Conservation (phyloP, 2,329 filamentous ascomycete genomes). For the Sphaerulina vaccinii region DNA sequence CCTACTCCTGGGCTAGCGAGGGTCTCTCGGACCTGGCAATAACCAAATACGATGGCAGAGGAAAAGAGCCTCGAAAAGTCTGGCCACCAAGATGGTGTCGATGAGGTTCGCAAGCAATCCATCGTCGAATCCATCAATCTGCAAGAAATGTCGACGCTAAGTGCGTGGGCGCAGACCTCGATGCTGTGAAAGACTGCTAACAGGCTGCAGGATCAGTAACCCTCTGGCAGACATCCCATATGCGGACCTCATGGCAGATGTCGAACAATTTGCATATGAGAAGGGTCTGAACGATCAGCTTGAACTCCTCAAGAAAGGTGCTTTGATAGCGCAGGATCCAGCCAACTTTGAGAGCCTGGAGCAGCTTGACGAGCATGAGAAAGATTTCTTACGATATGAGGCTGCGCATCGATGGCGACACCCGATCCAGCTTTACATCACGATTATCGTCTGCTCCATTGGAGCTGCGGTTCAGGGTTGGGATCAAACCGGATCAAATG, state of each 20-base stretch:
- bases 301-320: constrained; percentile 48
- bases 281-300: constrained; percentile 44
- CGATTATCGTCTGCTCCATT: constrained; percentile 53
- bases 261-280: constrained; percentile 55
- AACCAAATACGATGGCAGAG: constrained; percentile 2
- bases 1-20: not conserved
- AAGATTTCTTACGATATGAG: constrained; percentile 46
- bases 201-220: constrained; percentile 46
- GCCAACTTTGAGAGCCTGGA: constrained; percentile 46
- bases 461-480: constrained; percentile 52
- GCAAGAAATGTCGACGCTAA: constrained; percentile 30
- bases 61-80: constrained; percentile 8
- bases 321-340: constrained; percentile 52
- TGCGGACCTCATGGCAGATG: constrained; percentile 53
- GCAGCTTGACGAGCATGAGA: constrained; percentile 45
- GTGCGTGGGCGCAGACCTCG: constrained; percentile 8
- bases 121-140: constrained; percentile 25
- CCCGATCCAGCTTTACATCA: constrained; percentile 49
- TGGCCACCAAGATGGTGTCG: constrained; percentile 3
- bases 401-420: constrained; percentile 52
- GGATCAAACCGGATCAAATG: constrained; percentile 39
- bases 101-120: constrained; percentile 9
- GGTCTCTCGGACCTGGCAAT: not conserved
- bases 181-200: constrained; percentile 2
- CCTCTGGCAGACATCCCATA: constrained; percentile 55